Conservation (phyloP, 2,329 filamentous ascomycete species). For the Fusarium sp. region DNA sequence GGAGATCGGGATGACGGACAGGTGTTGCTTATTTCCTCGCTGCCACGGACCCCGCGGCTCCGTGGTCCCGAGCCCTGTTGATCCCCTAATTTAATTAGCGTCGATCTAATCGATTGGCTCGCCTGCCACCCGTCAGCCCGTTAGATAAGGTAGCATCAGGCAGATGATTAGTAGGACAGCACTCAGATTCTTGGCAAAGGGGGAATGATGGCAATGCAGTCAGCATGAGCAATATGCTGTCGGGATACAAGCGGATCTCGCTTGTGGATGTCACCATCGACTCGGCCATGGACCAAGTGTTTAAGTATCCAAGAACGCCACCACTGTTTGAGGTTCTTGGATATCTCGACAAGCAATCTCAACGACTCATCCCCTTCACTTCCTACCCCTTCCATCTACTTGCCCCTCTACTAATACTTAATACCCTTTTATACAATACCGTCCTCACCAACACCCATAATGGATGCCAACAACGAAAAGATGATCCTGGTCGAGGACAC, state of each 20-base stretch:
- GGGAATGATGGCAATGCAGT: constrained; percentile 3
- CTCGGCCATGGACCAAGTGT: background rate
- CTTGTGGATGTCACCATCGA: no score
- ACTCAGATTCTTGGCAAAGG: background rate
- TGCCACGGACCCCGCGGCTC: constrained; percentile 30
- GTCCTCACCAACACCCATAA: background rate
- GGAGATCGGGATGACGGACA: constrained; percentile 8
- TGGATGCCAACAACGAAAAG: constrained; percentile 19
- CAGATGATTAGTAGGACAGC: no score
- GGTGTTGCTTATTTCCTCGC: constrained; percentile 19
- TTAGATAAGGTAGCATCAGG: background rate
- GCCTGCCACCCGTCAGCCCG: constrained; percentile 2
- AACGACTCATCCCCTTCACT: background rate
- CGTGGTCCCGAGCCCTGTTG: constrained; percentile 3
- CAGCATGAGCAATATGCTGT: constrained; percentile 9
- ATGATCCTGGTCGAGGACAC: constrained; percentile 11
- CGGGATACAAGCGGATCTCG: background rate
- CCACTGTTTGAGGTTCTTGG: background rate
- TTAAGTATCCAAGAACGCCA: constrained; percentile 8
- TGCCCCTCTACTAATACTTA: background rate
- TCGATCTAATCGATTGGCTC: constrained; percentile 13
- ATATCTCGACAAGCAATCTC: background rate
- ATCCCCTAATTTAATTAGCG: background rate
- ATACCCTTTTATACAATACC: background rate
- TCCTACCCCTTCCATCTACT: background rate